Percentiles rank a stretch among this genome's conserved stretches.
phyloP scores from a whole-genome alignment of 2,329 filamentous ascomycete genomes.

The Fusarium floridanum region DNA sequence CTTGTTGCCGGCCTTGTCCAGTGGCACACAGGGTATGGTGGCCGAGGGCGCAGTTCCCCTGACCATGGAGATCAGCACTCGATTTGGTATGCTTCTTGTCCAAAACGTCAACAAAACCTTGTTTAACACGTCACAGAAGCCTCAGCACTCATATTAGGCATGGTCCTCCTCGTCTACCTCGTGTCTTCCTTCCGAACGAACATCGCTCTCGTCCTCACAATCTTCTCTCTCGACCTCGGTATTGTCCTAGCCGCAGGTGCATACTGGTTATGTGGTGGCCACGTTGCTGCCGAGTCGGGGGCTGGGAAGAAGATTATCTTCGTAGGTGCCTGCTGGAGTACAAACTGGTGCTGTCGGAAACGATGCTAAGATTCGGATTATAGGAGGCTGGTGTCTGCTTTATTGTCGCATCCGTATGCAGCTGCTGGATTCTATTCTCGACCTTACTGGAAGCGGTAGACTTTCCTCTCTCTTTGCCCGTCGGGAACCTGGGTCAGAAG shows the following conservation, averaged over 20 bases:
- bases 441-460: neutral
- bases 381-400: conserved; percentile 8
- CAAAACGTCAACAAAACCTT: neutral
- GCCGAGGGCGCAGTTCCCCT: neutral
- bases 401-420: neutral
- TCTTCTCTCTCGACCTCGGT: conserved; percentile 7
- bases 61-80: neutral
- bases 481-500: neutral
- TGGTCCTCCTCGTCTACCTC: conserved; percentile 2
- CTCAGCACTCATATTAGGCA: neutral
- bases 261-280: neutral
- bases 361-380: neutral
- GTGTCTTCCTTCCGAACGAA: conserved; percentile 8
- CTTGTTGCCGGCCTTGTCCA: neutral
- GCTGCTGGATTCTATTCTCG: conserved; percentile 4
- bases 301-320: neutral
- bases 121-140: neutral
- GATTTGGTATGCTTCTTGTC: neutral
- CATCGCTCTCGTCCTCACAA: neutral
- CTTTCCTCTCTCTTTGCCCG: neutral
- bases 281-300: neutral
- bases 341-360: no score
- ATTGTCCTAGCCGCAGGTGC: neutral
- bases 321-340: no score
- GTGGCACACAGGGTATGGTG: neutral